Evolutionary conservation across 169 alveolate genomes (phyloP).

Genomic region (Toxoplasma gondii): DNA sequence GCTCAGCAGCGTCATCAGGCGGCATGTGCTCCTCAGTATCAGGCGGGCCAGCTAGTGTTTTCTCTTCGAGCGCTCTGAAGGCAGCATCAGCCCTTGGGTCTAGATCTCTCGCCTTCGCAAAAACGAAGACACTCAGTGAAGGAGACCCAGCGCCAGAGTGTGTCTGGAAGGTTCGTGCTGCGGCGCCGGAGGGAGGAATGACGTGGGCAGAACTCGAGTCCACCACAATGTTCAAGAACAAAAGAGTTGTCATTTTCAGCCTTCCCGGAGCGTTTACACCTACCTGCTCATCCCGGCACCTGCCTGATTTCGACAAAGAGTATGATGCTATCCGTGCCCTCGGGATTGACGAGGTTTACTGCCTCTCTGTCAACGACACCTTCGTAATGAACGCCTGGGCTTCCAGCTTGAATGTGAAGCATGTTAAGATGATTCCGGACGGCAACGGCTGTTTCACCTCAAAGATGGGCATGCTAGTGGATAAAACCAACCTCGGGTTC

Average conservation of each 20-base stretch:
- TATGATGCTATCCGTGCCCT: conserved; percentile 69
- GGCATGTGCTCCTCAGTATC: background rate
- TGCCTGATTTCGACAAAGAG: conserved; percentile 75
- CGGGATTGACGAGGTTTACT: conserved; percentile 76
- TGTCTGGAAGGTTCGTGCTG: background rate
- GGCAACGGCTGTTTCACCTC: conserved; percentile 75
- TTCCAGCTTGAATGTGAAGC: conserved; percentile 65
- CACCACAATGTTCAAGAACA: conserved; percentile 57
- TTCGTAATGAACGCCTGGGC: conserved; percentile 78
- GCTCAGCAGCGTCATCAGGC: background rate
- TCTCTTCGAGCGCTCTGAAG: background rate
- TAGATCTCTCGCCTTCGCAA: conserved; percentile 3
- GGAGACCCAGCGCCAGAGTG: conserved; percentile 15
- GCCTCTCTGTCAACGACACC: conserved; percentile 77
- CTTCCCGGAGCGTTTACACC: conserved; percentile 82
- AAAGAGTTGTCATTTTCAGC: conserved; percentile 71
- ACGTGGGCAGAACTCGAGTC: conserved; percentile 32
- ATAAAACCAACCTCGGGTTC: conserved; percentile 74
- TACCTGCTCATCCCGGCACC: conserved; percentile 74
- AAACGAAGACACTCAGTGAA: background rate
- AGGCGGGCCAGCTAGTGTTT: background rate
- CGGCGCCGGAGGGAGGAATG: background rate
- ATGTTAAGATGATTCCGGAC: conserved; percentile 75
- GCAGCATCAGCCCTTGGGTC: background rate
- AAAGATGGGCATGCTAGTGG: conserved; percentile 77